Percentiles rank a stretch among this genome's conserved stretches.
These are phyloP conservation scores for Trapa bicornis DNA, from an alignment of 345 rosid genomes.

Conservation along the genomic window DNA sequence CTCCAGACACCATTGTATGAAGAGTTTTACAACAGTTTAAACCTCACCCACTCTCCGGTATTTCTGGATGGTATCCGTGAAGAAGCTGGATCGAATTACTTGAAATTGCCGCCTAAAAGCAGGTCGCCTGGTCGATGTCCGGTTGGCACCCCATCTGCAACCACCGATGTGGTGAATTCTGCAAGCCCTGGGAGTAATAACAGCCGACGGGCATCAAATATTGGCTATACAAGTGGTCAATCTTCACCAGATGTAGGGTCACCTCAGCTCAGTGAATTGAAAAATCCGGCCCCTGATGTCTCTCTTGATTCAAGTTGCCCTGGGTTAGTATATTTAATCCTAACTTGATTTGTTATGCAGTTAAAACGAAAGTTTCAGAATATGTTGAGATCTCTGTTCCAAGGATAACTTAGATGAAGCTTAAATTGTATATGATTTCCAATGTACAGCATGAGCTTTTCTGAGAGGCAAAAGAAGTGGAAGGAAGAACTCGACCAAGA, in stretches of 20 bases:
- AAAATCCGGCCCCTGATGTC: constrained; percentile 23
- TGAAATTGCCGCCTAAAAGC: constrained; percentile 87
- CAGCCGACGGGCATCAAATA: constrained; percentile 31
- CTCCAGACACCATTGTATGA: constrained; percentile 82
- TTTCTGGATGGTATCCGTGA: constrained; percentile 29
- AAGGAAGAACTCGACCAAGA: constrained; percentile 96
- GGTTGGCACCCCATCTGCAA: constrained; percentile 39
- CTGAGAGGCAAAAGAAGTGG: constrained; percentile 49
- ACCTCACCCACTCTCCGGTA: constrained; percentile 42
- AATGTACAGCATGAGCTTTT: constrained; percentile 32
- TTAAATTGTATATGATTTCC: background rate
- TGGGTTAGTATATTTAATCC: constrained; percentile 31
- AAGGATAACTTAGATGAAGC: background rate
- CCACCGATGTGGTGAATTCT: constrained; percentile 32
- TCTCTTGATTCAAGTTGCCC: constrained; percentile 45
- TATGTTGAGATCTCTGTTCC: no score
- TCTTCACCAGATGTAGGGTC: constrained; percentile 37
- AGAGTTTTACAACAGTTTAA: constrained; percentile 75
- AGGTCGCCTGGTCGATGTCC: constrained; percentile 63
- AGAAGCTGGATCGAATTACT: constrained; percentile 52
- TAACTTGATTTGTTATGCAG: background rate
- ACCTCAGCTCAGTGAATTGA: constrained; percentile 35
- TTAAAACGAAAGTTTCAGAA: background rate
- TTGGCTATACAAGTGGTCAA: constrained; percentile 39
- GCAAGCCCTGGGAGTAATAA: constrained; percentile 59